Percentiles rank a stretch among this genome's conserved stretches.
Evolutionary conservation across 768 basidiomycete genomes (phyloP).

Genomic region (Lentinula detonsa): DNA sequence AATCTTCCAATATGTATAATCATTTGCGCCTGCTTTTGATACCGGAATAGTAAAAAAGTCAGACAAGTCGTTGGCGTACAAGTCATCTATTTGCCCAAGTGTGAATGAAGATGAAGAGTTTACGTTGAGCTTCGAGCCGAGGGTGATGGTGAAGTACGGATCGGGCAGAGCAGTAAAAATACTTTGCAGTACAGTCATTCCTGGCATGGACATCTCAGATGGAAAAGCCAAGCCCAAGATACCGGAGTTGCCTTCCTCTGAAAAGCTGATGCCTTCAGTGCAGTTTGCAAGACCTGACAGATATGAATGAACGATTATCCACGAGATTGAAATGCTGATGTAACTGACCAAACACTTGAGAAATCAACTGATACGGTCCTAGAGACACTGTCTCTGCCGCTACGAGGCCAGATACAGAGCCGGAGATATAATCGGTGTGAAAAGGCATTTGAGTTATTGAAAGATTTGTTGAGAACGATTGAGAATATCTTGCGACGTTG

Average conservation of each 20-base stretch:
- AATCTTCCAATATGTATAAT: conserved; percentile 56
- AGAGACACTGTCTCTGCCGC: conserved; percentile 40
- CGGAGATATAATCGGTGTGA: conserved; percentile 42
- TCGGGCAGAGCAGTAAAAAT: conserved; percentile 36
- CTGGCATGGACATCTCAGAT: conserved; percentile 40
- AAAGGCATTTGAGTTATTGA: conserved; percentile 29
- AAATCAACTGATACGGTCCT: conserved; percentile 36
- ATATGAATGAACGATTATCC: background rate
- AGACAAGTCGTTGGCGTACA: conserved; percentile 22
- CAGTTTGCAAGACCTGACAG: conserved; percentile 37
- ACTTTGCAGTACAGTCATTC: conserved; percentile 42
- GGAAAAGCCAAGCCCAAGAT: conserved; percentile 52
- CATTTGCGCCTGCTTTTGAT: conserved; percentile 23
- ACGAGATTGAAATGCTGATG: background rate
- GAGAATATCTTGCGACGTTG: conserved; percentile 34
- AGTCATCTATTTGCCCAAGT: conserved; percentile 42
- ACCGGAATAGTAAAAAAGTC: conserved; percentile 34
- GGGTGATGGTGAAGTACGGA: conserved; percentile 46
- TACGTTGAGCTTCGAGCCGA: conserved; percentile 27
- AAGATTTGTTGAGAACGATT: conserved; percentile 22
- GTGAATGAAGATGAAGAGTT: conserved; percentile 34
- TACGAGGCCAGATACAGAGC: conserved; percentile 40
- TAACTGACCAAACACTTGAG: conserved; percentile 41
- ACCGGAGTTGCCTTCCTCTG: conserved; percentile 44
- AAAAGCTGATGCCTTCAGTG: conserved; percentile 36